These are phyloP conservation scores for Lachancea meyersii DNA, from an alignment of 805 yeast genomes.

Conservation along the genomic window DNA sequence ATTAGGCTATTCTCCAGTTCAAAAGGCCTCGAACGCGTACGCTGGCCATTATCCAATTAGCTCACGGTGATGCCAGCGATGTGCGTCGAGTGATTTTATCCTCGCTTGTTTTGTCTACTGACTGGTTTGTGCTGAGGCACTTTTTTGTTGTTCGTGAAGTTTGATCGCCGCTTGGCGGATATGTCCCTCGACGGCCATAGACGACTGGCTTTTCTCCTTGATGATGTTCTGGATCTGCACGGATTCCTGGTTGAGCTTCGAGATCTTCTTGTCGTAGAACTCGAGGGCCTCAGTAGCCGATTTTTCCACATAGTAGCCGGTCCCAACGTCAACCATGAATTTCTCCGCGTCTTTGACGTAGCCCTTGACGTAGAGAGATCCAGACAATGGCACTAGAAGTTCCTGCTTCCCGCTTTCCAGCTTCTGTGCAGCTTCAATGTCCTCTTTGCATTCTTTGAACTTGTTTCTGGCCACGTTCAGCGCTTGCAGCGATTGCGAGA, in stretches of 20 bases:
- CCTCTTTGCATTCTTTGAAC: slow-evolving; percentile 71
- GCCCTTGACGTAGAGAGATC: slow-evolving; percentile 88
- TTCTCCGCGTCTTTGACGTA: slow-evolving; percentile 54
- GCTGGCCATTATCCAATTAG: no score
- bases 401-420: slow-evolving; percentile 41
- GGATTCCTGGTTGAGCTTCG: slow-evolving; percentile 66
- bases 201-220: slow-evolving; percentile 57
- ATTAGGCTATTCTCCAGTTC: no score
- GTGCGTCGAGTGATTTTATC: no score
- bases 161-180: slow-evolving; percentile 26
- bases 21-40: no score
- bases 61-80: no score
- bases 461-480: slow-evolving; percentile 74
- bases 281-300: slow-evolving; percentile 53
- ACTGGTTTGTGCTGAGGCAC: background rate
- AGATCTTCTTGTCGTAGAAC: slow-evolving; percentile 69
- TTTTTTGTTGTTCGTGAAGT: slow-evolving; percentile 16
- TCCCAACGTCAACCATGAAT: slow-evolving; percentile 90
- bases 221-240: slow-evolving; percentile 68
- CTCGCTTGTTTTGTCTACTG: background rate
- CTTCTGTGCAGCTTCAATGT: slow-evolving; percentile 50
- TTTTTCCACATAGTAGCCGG: slow-evolving; percentile 92
- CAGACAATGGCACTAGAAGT: slow-evolving; percentile 78
- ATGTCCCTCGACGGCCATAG: slow-evolving; percentile 29
- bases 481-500: slow-evolving; percentile 77